Evolutionary conservation across 164 flowering plant species (phyloP), one percentile per base, ranked within the genome.

Genomic region (Liquidambar formosana): DNA sequence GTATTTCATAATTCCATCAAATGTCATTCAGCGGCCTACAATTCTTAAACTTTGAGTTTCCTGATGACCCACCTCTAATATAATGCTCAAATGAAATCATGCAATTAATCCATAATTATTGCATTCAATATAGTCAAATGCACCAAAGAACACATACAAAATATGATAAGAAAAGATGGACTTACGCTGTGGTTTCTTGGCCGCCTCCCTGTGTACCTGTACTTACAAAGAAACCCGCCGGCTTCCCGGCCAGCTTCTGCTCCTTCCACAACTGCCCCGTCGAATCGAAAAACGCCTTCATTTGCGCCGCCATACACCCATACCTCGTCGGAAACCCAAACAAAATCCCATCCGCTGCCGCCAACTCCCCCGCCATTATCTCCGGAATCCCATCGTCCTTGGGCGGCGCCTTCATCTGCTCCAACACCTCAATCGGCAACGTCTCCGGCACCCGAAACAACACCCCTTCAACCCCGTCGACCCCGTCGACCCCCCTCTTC

Each of bases 131-230:
- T 22, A 10, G 22, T 54, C 5, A 2, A n/a, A 62, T 44, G 49
- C 21, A 23, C 22, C 1, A 44, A 46, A 23, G 2, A 65, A 18
- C 8, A 51, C 1, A 45, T 59, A 1, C 12, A 28, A 53, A 22
- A 27, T 13, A 12, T 4, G 13, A 19, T 1, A 21, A 19, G 38
- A 51, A 45, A 63, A 21, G 18, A 19, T 22, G 12, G 12, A 57
- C 86, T 78, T 73, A 83, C 86, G 81, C 84, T 2, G 86, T 83
- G 54, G 86, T 83, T 57, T 83, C 86, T 58, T 83, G 86, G 26
- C 86, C 86, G 47, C 86, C 86, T 18, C 86, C 86, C 49, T 83
- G 86, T 1, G 84, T 83, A 1, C 86, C 86, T 0, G 86, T 83
- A 56, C 86, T 81, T 33, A 83, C 84, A 56, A 83, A 83, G 68